These are phyloP conservation scores for Naematelia encephala DNA, from an alignment of 768 basidiomycete species.

Conservation along the genomic window DNA sequence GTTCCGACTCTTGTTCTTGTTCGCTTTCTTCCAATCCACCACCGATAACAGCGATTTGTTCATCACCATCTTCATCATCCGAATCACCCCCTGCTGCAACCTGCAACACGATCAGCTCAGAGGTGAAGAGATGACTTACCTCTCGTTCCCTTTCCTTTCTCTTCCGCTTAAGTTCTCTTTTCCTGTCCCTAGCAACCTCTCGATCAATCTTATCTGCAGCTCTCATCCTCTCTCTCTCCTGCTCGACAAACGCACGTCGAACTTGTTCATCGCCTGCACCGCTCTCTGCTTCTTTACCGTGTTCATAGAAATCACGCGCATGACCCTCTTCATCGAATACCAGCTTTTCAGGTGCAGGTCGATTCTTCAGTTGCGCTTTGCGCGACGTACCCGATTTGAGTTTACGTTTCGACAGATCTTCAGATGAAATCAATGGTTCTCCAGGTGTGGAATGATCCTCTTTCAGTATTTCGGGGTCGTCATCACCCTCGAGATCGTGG, in stretches of 20 bases:
- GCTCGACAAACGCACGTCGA: constrained; percentile 66
- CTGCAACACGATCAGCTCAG: constrained; percentile 14
- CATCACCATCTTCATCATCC: constrained; percentile 38
- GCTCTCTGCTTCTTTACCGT: constrained; percentile 65
- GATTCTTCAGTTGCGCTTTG: constrained; percentile 63
- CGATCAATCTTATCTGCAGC: constrained; percentile 71
- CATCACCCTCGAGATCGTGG: constrained; percentile 54
- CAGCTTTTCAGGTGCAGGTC: constrained; percentile 66
- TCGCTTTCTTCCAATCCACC: constrained; percentile 59
- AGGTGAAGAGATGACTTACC: constrained; percentile 32
- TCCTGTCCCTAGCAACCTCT: constrained; percentile 79
- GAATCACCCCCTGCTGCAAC: constrained; percentile 6
- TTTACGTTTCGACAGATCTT: constrained; percentile 80
- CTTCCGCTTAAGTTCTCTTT: constrained; percentile 86
- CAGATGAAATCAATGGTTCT: constrained; percentile 46
- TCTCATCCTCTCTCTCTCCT: constrained; percentile 69
- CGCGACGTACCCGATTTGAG: constrained; percentile 70
- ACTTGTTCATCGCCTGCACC: constrained; percentile 64
- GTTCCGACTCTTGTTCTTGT: constrained; percentile 32
- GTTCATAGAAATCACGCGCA: constrained; percentile 76
- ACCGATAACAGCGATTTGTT: constrained; percentile 51
- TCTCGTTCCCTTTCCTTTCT: constrained; percentile 71
- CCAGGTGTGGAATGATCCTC: not conserved
- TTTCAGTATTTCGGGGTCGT: not conserved
- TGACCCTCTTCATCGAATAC: constrained; percentile 87